These are phyloP conservation scores for Streptanthus diversifolius DNA, from an alignment of 345 rosid species.

Conservation along the genomic window DNA sequence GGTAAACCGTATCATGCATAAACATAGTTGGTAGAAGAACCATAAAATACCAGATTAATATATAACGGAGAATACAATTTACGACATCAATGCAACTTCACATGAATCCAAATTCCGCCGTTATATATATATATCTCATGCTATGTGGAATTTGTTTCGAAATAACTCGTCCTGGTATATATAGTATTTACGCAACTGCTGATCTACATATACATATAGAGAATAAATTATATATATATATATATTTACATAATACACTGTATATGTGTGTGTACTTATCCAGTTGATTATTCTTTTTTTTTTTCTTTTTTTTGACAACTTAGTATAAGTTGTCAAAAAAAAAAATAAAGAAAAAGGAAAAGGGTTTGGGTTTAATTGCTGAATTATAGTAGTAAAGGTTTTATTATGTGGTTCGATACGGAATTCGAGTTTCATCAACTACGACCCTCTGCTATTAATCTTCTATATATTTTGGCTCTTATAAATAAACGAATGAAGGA, in stretches of 20 bases:
- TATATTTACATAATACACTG: neutral
- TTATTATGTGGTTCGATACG: neutral
- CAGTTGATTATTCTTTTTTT: too few species aligned
- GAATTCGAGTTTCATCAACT: neutral
- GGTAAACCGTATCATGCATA: neutral
- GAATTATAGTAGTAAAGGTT: neutral
- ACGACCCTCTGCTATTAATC: neutral
- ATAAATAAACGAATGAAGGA: too few species aligned
- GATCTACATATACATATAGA: neutral
- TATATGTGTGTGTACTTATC: too few species aligned
- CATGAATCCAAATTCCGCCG: constrained; percentile 24
- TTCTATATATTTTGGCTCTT: neutral
- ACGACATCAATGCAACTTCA: constrained; percentile 11
- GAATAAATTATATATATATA: neutral
- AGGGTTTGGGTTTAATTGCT: neutral
- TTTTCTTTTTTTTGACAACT: too few species aligned
- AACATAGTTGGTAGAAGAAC: neutral
- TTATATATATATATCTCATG: neutral
- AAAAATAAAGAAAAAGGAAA: too few species aligned
- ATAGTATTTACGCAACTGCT: neutral
- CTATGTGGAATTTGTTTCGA: neutral
- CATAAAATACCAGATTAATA: neutral
- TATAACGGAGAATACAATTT: neutral
- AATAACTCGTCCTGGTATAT: neutral
- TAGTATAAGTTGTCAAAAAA: too few species aligned